Base-by-base conservation (phyloP, 2,329 filamentous ascomycete genomes). In the Pochonia chlamydosporia region DNA sequence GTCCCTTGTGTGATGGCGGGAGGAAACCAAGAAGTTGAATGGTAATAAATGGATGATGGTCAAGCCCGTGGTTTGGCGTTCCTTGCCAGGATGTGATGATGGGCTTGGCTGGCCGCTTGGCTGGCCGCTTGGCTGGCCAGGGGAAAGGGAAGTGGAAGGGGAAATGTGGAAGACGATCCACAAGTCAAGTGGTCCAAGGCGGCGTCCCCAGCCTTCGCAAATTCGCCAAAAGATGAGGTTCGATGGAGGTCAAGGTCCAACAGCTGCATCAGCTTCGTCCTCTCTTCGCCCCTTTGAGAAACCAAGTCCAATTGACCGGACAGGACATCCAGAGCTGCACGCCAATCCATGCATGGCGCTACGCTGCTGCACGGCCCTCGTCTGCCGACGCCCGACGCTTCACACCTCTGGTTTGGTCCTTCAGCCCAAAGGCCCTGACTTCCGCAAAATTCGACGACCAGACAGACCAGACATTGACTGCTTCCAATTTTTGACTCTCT, bases 1-100 rank as follows among this genome's bases (percentile, higher is more conserved):
- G 42, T 49, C 23, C 41, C 46, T 41, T 35, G 41, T 26, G 26
- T 28, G 6, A 28, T 35, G n/a, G n/a, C n/a, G n/a, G n/a, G n/a
- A n/a, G n/a, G n/a, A n/a, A n/a, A n/a, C n/a, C n/a, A n/a, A n/a
- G n/a, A n/a, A n/a, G n/a, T n/a, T 33, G 30, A n/a, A 11, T 33
- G 30, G 30, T n/a, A 13, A 14, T 33, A 14, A n/a, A 14, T n/a
- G 30, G 30, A 3, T 33, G 30, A 5, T n/a, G 6, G 30, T 33
- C 30, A 33, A 33, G 30, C 30, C 30, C 6, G 30, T n/a, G 14
- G 11, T n/a, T n/a, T n/a, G n/a, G n/a, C n/a, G n/a, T n/a, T n/a
- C n/a, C n/a, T n/a, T n/a, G n/a, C n/a, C n/a, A n/a, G n/a, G n/a
- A n/a, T n/a, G n/a, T n/a, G n/a, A n/a, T n/a, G n/a, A n/a, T n/a